Evolutionary conservation across 805 yeast species (phyloP), one percentile per base, ranked within the genome.

Genomic region (Teunomyces barrocoloradensis): DNA sequence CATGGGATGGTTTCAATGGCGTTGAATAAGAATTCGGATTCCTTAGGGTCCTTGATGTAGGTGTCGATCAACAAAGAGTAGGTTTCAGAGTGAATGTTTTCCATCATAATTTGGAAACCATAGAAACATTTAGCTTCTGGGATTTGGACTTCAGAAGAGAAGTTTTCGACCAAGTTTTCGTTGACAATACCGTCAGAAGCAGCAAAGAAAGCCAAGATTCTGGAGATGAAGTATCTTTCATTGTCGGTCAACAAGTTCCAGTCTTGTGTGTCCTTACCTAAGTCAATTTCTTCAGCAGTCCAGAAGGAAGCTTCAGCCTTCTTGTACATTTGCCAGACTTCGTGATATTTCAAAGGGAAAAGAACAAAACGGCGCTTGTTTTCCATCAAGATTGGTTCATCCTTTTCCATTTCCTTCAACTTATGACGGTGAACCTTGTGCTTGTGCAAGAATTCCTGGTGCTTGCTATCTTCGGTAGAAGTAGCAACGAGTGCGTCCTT

Each of bases 81-180:
- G 41, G 97, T 94, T 77, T 92, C 99, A 20, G 97, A 85, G 73
- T 92, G 99, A 65, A 92, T 94, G 79, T 94, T 92, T 77, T 92
- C 99, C 92, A 94, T 94, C 98, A 91, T 91, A 72, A 92, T 94
- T 78, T 92, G 99, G 88, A 94, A 92, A 42, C 99, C 99, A 70
- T 92, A 92, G 79, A 92, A 94, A 71, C 97, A 91, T 72, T 92
- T 91, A 61, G 98, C 99, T 77, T 92, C 99, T 48, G 99, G 94
- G 55, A 89, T 74, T 73, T 91, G 97, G 51, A 94, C 97, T 74
- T 92, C 98, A 55, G 96, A 96, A 48, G 96, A 85, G 76, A 92
- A 92, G 68, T 96, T 91, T 74, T 92, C 98, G 53, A 92, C 97
- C 68, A 92, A 81, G 74, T 92, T 92, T 77, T 92, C 99, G 67